phyloP scores from a whole-genome alignment of 805 yeast species.

The Lachancea sp. region DNA sequence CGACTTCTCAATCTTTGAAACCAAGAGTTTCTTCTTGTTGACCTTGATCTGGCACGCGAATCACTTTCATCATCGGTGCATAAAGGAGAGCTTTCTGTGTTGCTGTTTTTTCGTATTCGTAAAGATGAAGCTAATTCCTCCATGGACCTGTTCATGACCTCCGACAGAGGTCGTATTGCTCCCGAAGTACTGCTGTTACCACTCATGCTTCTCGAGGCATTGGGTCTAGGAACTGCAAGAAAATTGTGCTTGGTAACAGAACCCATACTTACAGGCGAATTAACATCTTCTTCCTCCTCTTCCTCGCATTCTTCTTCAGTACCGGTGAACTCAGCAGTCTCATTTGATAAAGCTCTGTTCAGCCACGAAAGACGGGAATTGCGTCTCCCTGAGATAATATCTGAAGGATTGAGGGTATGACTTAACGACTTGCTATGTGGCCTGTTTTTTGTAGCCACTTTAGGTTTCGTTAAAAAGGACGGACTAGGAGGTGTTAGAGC shows the following conservation, averaged over 20 bases:
- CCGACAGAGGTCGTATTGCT: slow-evolving; percentile 9
- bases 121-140: slow-evolving; percentile 18
- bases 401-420: slow-evolving; percentile 29
- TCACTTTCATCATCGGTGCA: slow-evolving; percentile 14
- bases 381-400: slow-evolving; percentile 27
- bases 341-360: slow-evolving; percentile 28
- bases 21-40: slow-evolving; percentile 39
- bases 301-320: slow-evolving; percentile 31
- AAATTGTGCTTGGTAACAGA: slow-evolving; percentile 14
- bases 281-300: slow-evolving; percentile 20
- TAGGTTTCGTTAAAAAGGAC: slow-evolving; percentile 6
- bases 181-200: slow-evolving; percentile 21
- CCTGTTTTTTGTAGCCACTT: slow-evolving; percentile 15
- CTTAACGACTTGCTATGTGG: slow-evolving; percentile 32
- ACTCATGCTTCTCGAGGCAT: slow-evolving; percentile 18
- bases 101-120: slow-evolving; percentile 6
- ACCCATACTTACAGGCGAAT: slow-evolving; percentile 16
- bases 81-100: slow-evolving; percentile 5
- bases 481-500: slow-evolving; percentile 11
- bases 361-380: slow-evolving; percentile 28
- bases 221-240: slow-evolving; percentile 14
- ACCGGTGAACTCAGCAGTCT: slow-evolving; percentile 26
- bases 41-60: slow-evolving; percentile 16
- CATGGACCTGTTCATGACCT: slow-evolving; percentile 14
- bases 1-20: slow-evolving; percentile 39